phyloP scores from a whole-genome alignment of 2,329 filamentous ascomycete genomes.

The Paecilomyces sp. region DNA sequence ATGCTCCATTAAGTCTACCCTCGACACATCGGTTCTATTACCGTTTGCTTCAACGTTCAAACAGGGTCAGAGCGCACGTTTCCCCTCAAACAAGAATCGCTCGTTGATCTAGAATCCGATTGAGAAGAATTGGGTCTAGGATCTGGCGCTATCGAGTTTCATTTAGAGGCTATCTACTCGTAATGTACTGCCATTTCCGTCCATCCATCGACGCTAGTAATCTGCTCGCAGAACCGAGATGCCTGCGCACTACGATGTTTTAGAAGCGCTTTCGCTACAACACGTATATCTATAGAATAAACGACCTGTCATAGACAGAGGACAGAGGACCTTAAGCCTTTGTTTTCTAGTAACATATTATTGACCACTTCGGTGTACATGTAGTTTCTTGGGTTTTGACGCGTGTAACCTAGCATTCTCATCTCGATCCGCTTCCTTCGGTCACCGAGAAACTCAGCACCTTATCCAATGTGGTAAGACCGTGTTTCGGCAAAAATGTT shows the following conservation, averaged over 20 bases:
- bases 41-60: background rate
- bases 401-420: too few relatives aligned
- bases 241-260: background rate
- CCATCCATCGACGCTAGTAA: background rate
- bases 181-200: background rate
- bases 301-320: background rate
- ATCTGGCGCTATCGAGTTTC: background rate
- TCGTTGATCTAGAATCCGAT: background rate
- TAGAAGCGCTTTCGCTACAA: background rate
- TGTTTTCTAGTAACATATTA: background rate
- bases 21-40: too few relatives aligned
- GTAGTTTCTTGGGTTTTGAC: background rate
- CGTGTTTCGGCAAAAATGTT: background rate
- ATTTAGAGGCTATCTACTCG: background rate
- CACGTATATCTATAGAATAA: background rate
- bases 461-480: background rate
- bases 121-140: background rate
- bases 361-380: background rate
- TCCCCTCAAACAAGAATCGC: background rate
- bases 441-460: background rate
- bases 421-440: background rate
- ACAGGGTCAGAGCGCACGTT: background rate
- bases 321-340: background rate
- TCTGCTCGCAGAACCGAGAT: background rate
- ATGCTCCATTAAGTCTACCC: too few relatives aligned